Conservation (phyloP, 139 green algal genomes). For the Mesotaenium endlicherianum region DNA sequence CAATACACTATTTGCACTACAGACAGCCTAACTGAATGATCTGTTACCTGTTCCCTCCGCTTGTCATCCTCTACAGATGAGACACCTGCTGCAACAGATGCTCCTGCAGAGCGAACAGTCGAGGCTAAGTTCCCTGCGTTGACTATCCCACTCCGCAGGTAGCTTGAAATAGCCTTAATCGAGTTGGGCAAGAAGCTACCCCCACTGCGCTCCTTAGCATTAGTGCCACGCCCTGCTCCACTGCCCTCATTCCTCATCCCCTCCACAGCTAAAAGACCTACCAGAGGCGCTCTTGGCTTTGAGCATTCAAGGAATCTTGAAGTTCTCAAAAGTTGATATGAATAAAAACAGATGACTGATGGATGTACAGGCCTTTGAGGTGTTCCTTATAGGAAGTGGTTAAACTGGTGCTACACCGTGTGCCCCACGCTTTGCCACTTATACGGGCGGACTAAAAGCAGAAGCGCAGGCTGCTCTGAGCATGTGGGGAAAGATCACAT, state of each 20-base stretch:
- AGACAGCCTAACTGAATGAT: too few relatives aligned
- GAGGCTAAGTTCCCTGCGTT: constrained; percentile 24
- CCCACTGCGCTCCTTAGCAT: not conserved
- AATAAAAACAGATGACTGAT: too few relatives aligned
- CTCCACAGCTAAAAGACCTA: not conserved
- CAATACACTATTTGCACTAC: too few relatives aligned
- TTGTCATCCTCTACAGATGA: not conserved
- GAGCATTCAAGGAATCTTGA: too few relatives aligned
- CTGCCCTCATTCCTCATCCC: constrained; percentile 20
- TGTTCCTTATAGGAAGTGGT: too few relatives aligned
- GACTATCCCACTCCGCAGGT: constrained; percentile 4
- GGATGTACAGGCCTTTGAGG: too few relatives aligned
- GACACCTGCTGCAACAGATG: constrained; percentile 11
- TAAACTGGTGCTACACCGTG: not conserved
- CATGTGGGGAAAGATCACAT: too few relatives aligned
- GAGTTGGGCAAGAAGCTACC: constrained; percentile 15
- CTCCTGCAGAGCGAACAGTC: constrained; percentile 12
- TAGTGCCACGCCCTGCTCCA: not conserved
- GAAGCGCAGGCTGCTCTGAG: too few relatives aligned
- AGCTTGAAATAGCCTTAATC: constrained; percentile 15
- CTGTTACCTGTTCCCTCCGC: constrained; percentile 30
- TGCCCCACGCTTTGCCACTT: not conserved
- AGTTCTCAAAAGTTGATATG: too few relatives aligned
- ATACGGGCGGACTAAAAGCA: too few relatives aligned
- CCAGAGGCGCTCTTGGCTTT: not conserved